Evolutionary conservation across 2,329 filamentous ascomycete species (phyloP).

Genomic region (Aspergillus brunneoviolaceus): DNA sequence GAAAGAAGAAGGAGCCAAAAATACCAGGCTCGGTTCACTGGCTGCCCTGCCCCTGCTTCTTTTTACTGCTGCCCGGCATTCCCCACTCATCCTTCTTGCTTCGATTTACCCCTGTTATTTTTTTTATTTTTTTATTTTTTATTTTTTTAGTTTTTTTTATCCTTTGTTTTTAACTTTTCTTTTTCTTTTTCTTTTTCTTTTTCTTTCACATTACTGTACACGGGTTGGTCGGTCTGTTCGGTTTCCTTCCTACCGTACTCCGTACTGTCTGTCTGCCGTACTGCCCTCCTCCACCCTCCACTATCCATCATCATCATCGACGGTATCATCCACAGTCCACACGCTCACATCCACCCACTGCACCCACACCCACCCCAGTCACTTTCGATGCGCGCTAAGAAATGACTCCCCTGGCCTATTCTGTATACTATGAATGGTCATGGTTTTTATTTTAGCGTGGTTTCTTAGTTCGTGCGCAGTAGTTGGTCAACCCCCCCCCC

Average conservation of each 20-base stretch:
- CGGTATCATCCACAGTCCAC: constrained; percentile 16
- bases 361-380: constrained; percentile 19
- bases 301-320: constrained; percentile 16
- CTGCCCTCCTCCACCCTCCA: constrained; percentile 5
- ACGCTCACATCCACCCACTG: constrained; percentile 6
- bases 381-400: constrained; percentile 19
- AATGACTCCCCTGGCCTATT: constrained; percentile 18
- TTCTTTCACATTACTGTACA: not conserved
- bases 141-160: not conserved
- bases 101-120: not conserved
- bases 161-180: not conserved
- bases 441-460: constrained; percentile 15
- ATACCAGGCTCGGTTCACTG: constrained; percentile 17
- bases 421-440: constrained; percentile 17
- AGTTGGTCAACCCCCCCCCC: constrained; percentile 19
- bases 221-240: too few relatives aligned
- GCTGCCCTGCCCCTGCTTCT: constrained; percentile 1
- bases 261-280: not conserved
- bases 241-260: too few relatives aligned
- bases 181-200: constrained; percentile 3
- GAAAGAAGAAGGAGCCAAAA: constrained; percentile 5
- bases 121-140: constrained; percentile 5
- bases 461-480: constrained; percentile 17
- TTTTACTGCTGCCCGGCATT: not conserved
- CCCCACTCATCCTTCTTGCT: constrained; percentile 1